A percentile compares a stretch with the other conserved stretches of the same genome.
These are phyloP conservation scores for Exophiala viscosa DNA, from an alignment of 2,329 filamentous ascomycete genomes.

Conservation along the genomic window DNA sequence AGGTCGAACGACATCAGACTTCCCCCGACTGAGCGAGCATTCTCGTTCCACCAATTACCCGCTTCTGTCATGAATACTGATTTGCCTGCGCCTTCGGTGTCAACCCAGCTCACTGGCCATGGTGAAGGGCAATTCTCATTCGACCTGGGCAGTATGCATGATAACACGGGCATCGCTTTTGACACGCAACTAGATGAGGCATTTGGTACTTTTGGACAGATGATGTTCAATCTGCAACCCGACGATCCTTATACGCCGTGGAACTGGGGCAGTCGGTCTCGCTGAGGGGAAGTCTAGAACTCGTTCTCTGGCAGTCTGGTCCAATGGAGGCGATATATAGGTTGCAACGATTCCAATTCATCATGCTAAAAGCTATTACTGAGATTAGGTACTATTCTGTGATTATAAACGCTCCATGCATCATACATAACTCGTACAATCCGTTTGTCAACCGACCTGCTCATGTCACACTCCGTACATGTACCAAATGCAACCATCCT, in stretches of 20 bases:
- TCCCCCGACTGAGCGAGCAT: background rate
- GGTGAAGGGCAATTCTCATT: background rate
- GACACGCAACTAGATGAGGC: constrained; percentile 11
- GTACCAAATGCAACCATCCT: no score
- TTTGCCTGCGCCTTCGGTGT: background rate
- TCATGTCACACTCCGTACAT: no score
- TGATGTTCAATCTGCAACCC: constrained; percentile 13
- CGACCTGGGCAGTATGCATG: background rate
- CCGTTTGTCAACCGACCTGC: no score
- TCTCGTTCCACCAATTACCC: background rate
- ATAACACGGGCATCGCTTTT: constrained; percentile 4
- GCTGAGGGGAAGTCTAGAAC: background rate
- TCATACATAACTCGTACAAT: no score
- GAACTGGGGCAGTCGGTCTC: constrained; percentile 9
- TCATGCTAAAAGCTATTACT: no score
- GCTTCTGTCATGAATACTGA: background rate
- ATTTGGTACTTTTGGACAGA: constrained; percentile 12
- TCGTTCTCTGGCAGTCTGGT: no score
- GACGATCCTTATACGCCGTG: constrained; percentile 11
- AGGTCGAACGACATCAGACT: background rate
- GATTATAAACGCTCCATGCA: no score
- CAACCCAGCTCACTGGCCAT: background rate
- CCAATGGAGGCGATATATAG: no score
- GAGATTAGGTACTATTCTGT: no score
- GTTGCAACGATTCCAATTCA: background rate